Percentiles rank a stretch among this genome's conserved stretches.
Evolutionary conservation across 257 asterid species (phyloP).

Genomic region (Gentiana dahurica): DNA sequence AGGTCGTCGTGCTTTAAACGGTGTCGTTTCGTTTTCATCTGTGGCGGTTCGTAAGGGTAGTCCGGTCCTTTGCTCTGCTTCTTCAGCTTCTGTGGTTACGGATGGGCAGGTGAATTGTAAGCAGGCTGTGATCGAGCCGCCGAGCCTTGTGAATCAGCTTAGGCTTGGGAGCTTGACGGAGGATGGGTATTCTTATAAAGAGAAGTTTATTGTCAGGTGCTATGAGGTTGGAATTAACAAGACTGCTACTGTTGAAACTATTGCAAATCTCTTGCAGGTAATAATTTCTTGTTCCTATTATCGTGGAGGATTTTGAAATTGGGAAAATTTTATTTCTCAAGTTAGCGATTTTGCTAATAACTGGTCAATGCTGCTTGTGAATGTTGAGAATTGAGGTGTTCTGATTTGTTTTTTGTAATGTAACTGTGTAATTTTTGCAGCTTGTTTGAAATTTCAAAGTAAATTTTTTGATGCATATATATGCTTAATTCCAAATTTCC

Average conservation of each 20-base stretch:
- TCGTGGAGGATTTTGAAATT: too few relatives aligned
- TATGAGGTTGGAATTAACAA: constrained; percentile 93
- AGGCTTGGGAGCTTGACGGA: constrained; percentile 81
- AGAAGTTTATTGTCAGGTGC: constrained; percentile 81
- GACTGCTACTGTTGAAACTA: constrained; percentile 89
- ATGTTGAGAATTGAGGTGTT: not conserved
- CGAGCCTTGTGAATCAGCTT: constrained; percentile 72
- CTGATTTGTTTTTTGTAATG: too few relatives aligned
- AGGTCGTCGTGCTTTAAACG: constrained; percentile 6
- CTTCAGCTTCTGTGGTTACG: constrained; percentile 38
- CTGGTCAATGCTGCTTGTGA: not conserved
- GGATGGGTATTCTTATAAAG: constrained; percentile 85
- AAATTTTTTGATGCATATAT: too few relatives aligned
- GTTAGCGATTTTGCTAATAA: not conserved
- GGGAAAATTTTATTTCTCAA: not conserved
- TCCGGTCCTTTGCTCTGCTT: constrained; percentile 8
- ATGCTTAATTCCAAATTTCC: too few relatives aligned
- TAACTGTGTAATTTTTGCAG: too few relatives aligned
- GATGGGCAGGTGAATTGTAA: constrained; percentile 38
- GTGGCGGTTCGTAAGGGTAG: constrained; percentile 6
- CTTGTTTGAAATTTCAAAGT: too few relatives aligned
- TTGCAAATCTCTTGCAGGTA: constrained; percentile 97
- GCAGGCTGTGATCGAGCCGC: constrained; percentile 30
- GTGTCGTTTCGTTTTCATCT: constrained; percentile 4
- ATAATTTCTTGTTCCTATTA: not conserved